Evolutionary conservation across 164 flowering plant species (phyloP).

Genomic region (Brasenia schreberi): DNA sequence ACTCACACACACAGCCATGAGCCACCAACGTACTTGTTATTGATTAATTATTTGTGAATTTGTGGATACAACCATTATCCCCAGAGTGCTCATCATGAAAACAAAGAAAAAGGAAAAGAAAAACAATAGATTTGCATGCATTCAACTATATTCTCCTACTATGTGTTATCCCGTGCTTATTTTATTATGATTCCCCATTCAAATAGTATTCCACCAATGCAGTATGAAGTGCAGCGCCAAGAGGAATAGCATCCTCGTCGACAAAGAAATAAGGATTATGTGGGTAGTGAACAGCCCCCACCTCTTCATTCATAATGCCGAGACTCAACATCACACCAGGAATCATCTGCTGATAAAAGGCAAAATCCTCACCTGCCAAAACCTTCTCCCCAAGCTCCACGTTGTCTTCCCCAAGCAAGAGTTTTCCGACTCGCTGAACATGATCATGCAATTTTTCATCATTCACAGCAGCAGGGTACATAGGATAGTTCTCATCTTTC

Average conservation of each 20-base stretch:
- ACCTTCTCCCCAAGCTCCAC: constrained; percentile 25
- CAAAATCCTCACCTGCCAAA: constrained; percentile 95
- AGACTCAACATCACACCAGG: constrained; percentile 58
- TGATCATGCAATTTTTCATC: constrained; percentile 40
- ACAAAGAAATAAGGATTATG: constrained; percentile 74
- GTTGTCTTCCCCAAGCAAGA: constrained; percentile 49
- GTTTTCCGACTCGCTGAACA: constrained; percentile 35
- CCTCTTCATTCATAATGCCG: constrained; percentile 59
- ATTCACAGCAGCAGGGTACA: constrained; percentile 50
- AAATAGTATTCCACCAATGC: constrained; percentile 63
- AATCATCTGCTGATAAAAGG: constrained; percentile 59
- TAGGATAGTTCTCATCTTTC: constrained; percentile 30
- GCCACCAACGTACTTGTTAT: no score
- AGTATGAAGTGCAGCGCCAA: constrained; percentile 69
- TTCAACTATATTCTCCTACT: no score
- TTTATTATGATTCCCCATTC: neutral
- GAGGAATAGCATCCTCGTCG: constrained; percentile 76
- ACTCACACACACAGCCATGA: no score
- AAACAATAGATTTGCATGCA: no score
- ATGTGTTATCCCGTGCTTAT: no score
- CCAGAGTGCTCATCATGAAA: no score
- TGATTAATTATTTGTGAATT: no score
- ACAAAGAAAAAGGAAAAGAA: no score
- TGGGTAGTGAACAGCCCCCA: constrained; percentile 53
- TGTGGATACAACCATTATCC: no score